phyloP scores from a whole-genome alignment of 805 yeast genomes.

The Candida broadrunensis region DNA sequence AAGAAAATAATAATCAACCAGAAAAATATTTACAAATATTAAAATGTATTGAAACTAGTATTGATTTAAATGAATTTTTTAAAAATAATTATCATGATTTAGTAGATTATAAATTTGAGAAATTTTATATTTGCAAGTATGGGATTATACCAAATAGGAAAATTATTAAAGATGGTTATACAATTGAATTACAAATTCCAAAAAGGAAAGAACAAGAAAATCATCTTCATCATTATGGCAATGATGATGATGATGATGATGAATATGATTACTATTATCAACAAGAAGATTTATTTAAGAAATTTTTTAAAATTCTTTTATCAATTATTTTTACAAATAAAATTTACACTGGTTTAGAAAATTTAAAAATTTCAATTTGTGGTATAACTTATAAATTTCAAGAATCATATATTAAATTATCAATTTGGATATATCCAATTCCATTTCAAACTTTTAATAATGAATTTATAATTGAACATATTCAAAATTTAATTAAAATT shows the following conservation, averaged over 20 bases:
- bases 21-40: constrained; percentile 3
- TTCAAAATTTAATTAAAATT: not conserved
- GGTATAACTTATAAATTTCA: constrained; percentile 11
- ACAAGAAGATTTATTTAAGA: not conserved
- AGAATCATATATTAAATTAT: constrained; percentile 9
- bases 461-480: not conserved
- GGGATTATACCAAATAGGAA: constrained; percentile 13
- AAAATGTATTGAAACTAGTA: constrained; percentile 10
- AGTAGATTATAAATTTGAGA: constrained; percentile 3
- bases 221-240: not conserved
- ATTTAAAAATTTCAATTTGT: constrained; percentile 12
- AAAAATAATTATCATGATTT: constrained; percentile 3
- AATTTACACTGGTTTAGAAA: constrained; percentile 4
- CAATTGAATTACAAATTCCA: constrained; percentile 14
- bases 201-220: too few species aligned
- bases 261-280: not conserved
- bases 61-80: constrained; percentile 8
- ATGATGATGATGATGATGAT: not conserved
- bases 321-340: not conserved
- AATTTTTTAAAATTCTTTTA: not conserved
- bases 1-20: not conserved
- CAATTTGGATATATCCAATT: constrained; percentile 14
- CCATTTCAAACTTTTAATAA: not conserved
- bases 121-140: constrained; percentile 12
- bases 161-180: constrained; percentile 12